These are phyloP conservation scores for Capsella rubella DNA, from an alignment of 441 rosid species.

Conservation along the genomic window DNA sequence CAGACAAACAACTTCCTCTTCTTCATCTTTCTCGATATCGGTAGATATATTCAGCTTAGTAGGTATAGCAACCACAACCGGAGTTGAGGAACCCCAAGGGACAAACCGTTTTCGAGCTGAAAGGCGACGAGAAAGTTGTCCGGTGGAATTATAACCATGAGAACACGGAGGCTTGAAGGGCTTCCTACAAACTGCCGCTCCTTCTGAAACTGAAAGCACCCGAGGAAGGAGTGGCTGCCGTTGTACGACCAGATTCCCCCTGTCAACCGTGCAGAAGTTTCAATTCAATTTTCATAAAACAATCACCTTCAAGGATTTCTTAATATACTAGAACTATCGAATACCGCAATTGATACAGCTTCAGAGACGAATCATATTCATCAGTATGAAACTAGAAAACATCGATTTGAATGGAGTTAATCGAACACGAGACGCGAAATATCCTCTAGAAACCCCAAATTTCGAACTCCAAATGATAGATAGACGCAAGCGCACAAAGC, in stretches of 20 bases:
- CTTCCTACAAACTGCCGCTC: constrained; percentile 89
- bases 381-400: not conserved
- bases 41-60: constrained; percentile 44
- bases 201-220: constrained; percentile 85
- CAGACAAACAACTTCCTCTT: constrained; percentile 66
- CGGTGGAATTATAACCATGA: constrained; percentile 64
- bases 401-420: not conserved
- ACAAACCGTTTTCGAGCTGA: constrained; percentile 89
- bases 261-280: constrained; percentile 39
- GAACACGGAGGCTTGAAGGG: constrained; percentile 93
- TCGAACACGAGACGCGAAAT: constrained; percentile 23
- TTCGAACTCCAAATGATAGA: not conserved
- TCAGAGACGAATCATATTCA: constrained; percentile 14
- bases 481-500: constrained; percentile 16
- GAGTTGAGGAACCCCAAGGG: constrained; percentile 90
- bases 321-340: not conserved
- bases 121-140: constrained; percentile 82
- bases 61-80: constrained; percentile 59
- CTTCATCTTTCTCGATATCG: constrained; percentile 48
- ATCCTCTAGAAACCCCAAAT: constrained; percentile 4
- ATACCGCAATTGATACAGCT: not conserved
- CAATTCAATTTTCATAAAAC: constrained; percentile 20
- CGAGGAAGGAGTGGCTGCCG: constrained; percentile 90
- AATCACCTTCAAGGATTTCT: not conserved
- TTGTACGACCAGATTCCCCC: constrained; percentile 85